Base-by-base conservation (phyloP, 768 basidiomycete genomes). In the Agrocybe praecox region DNA sequence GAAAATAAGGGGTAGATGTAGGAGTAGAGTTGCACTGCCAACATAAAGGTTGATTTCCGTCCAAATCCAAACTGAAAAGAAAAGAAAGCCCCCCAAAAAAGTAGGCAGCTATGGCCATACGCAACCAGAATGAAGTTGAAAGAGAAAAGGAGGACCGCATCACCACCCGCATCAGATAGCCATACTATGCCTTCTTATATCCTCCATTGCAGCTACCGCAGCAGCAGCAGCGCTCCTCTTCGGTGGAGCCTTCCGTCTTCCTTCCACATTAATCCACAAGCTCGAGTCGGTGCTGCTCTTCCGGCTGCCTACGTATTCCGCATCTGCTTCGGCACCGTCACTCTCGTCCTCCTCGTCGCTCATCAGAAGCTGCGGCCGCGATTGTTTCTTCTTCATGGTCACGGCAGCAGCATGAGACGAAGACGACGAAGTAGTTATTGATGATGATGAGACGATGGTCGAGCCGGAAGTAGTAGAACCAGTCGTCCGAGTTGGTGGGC, bases 271-370 rank as follows among this genome's bases (percentile, higher is more conserved):
- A 45, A 80, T 74, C 82, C 85, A 86, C 23, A 70, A 65, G 19
- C 56, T 60, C 40, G 56, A 53, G 8, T 55, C 71, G 59, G 57
- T 62, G 22, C 59, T 65, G 57, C 66, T 61, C 52, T 65, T 64
- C 34, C 64, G 61, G 40, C 69, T 73, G 17, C 59, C 61, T 11
- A 79, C 72, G 54, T 77, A 86, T 69, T 90, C 89, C 18, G 78
- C 87, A 66, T 90, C 89, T 2, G 87, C 88, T 60, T 90, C 83
- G n/a, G 78, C 81, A 1, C 85, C 87, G 33, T 87, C 89, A 60
- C 84, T 86, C 53, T 15, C 14, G n/a, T 40, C 36, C 36, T 88
- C 86, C 1, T 82, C 80, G 29, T 80, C 77, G 1, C 75, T 71
- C 18, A 68, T 29, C 21, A 58, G 51, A 15, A 79, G 47, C 58